A percentile compares a stretch with the other conserved stretches of the same genome.
Conservation (phyloP, 768 basidiomycete species). For the Boletales sp. region DNA sequence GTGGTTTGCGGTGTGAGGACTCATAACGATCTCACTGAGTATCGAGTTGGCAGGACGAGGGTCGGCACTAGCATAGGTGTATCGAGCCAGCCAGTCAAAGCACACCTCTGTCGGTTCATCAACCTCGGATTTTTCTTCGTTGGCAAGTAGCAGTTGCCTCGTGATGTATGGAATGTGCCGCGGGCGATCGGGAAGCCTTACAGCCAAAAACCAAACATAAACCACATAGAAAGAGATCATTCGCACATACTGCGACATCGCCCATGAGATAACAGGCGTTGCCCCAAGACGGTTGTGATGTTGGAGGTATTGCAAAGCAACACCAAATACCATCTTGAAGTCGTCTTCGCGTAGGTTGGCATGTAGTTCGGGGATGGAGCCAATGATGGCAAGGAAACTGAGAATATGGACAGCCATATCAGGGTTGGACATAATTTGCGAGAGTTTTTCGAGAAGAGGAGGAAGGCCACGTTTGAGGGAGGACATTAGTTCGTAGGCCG, state of each 20-base stretch:
- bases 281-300: constrained; percentile 72
- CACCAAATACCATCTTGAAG: constrained; percentile 91
- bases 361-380: constrained; percentile 73
- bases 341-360: constrained; percentile 89
- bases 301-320: constrained; percentile 91
- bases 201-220: constrained; percentile 91
- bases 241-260: constrained; percentile 87
- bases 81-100: constrained; percentile 95
- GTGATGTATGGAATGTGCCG: constrained; percentile 84
- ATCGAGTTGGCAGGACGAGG: constrained; percentile 81
- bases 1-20: constrained; percentile 35
- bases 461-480: constrained; percentile 80
- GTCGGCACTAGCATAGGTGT: constrained; percentile 91
- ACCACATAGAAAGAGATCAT: constrained; percentile 87
- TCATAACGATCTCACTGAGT: constrained; percentile 77
- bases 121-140: constrained; percentile 65
- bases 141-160: constrained; percentile 80
- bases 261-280: constrained; percentile 68
- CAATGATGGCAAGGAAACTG: constrained; percentile 84
- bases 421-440: constrained; percentile 92
- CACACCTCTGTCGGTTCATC: constrained; percentile 95
- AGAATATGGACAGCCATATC: constrained; percentile 96
- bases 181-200: constrained; percentile 78
- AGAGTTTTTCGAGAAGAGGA: constrained; percentile 79
- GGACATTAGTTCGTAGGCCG: constrained; percentile 80